Evolutionary conservation across 345 rosid species (phyloP).

Genomic region (Luvunga scandens): DNA sequence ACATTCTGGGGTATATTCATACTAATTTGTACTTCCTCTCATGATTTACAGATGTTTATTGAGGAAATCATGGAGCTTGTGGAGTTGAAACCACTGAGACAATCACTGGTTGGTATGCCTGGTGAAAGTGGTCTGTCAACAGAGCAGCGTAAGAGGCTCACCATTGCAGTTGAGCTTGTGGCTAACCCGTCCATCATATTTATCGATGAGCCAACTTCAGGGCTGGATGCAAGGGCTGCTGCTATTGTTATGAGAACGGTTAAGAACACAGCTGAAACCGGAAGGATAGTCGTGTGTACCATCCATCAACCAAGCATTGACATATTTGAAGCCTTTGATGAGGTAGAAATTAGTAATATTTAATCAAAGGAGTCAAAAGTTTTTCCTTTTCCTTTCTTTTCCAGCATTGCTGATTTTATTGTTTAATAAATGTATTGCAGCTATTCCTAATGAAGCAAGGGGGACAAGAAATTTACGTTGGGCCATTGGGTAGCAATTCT

Average conservation of each 20-base stretch:
- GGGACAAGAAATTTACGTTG: slow-evolving; percentile 75
- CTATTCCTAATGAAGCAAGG: slow-evolving; percentile 71
- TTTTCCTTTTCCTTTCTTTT: background rate
- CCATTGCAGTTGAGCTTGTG: slow-evolving; percentile 50
- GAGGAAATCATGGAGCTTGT: slow-evolving; percentile 51
- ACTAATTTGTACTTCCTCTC: background rate
- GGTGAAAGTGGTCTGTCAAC: slow-evolving; percentile 42
- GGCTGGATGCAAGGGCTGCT: slow-evolving; percentile 57
- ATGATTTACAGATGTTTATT: slow-evolving; percentile 9
- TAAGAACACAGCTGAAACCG: slow-evolving; percentile 46
- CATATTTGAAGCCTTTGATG: slow-evolving; percentile 51
- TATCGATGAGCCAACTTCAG: slow-evolving; percentile 56
- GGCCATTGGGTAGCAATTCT: slow-evolving; percentile 75
- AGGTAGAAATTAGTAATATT: slow-evolving; percentile 22
- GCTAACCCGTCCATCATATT: slow-evolving; percentile 49
- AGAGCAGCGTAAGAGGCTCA: slow-evolving; percentile 48
- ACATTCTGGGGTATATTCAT: background rate
- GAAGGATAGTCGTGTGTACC: slow-evolving; percentile 49
- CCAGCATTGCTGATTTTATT: background rate
- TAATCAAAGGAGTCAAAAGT: background rate
- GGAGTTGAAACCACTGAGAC: slow-evolving; percentile 31
- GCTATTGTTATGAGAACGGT: slow-evolving; percentile 58
- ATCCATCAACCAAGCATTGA: slow-evolving; percentile 55
- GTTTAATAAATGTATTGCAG: slow-evolving; percentile 29
- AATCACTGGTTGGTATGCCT: slow-evolving; percentile 46